phyloP scores from a whole-genome alignment of 1,139 yeast genomes.

The Zhuliangozyma blackwelliae region DNA sequence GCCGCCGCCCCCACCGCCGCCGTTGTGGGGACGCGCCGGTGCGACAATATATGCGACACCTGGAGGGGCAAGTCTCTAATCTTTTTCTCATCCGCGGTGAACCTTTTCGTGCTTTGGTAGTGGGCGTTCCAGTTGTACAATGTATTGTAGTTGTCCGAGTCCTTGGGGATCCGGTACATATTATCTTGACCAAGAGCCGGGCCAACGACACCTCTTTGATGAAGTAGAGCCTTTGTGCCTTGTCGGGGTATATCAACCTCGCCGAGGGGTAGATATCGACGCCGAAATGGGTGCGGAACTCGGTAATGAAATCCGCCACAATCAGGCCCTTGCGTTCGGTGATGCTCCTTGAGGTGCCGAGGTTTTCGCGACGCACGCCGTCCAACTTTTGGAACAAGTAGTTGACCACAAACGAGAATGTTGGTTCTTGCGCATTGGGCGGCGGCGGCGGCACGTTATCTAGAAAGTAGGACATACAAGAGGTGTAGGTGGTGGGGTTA shows the following conservation, averaged over 20 bases:
- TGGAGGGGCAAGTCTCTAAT: slow-evolving; percentile 44
- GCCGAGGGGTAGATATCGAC: slow-evolving; percentile 66
- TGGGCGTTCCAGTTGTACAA: slow-evolving; percentile 38
- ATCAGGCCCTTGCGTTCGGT: slow-evolving; percentile 29
- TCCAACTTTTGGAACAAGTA: slow-evolving; percentile 32
- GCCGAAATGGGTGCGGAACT: slow-evolving; percentile 68
- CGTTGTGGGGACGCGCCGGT: slow-evolving; percentile 45
- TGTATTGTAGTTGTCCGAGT: slow-evolving; percentile 31
- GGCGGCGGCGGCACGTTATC: slow-evolving; percentile 13
- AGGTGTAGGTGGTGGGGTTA: too few relatives aligned
- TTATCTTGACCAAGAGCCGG: slow-evolving; percentile 33
- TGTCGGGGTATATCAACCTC: slow-evolving; percentile 58
- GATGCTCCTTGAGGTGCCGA: slow-evolving; percentile 24
- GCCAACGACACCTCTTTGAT: slow-evolving; percentile 51
- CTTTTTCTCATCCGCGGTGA: slow-evolving; percentile 18
- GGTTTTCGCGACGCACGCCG: slow-evolving; percentile 22
- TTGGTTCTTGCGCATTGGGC: slow-evolving; percentile 21
- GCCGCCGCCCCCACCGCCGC: too few relatives aligned
- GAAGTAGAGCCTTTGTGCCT: slow-evolving; percentile 51
- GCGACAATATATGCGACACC: slow-evolving; percentile 44
- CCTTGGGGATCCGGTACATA: slow-evolving; percentile 33
- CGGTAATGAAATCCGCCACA: slow-evolving; percentile 45
- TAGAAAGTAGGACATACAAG: slow-evolving; percentile 7
- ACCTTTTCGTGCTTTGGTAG: slow-evolving; percentile 22
- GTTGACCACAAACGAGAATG: slow-evolving; percentile 26